phyloP scores from a whole-genome alignment of 2,329 filamentous ascomycete species.

The Catunica adiposa region DNA sequence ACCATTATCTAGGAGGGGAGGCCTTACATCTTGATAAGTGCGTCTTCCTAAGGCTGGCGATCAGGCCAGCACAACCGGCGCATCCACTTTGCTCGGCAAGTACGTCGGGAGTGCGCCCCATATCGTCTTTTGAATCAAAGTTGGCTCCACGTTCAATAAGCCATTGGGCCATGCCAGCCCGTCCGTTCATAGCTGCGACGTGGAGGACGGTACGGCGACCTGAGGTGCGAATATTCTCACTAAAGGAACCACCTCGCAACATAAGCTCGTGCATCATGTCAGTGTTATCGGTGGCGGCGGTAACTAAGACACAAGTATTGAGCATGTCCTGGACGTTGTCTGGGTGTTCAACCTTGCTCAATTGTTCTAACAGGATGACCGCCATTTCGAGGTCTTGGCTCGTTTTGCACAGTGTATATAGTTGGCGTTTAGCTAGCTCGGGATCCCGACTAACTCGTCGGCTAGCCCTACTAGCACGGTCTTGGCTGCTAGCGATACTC shows the following conservation, averaged over 20 bases:
- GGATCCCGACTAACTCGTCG: conserved; percentile 4
- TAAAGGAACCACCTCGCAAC: not conserved
- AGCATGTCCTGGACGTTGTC: not conserved
- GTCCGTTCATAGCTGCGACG: conserved; percentile 1
- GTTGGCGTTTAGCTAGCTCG: not conserved
- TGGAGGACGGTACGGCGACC: conserved; percentile 11
- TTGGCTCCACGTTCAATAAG: conserved; percentile 4
- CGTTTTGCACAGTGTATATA: conserved; percentile 14
- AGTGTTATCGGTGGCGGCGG: conserved; percentile 9
- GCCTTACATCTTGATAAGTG: not conserved
- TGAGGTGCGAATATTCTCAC: not conserved
- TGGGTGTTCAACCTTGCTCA: not conserved
- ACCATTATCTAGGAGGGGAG: not conserved
- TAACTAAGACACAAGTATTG: conserved; percentile 3
- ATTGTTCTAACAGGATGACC: not conserved
- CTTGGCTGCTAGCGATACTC: not conserved
- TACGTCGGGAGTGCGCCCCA: conserved; percentile 4
- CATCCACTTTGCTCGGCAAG: not conserved
- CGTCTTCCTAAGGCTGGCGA: not conserved
- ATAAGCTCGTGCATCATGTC: conserved; percentile 10
- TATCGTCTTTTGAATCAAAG: conserved; percentile 3
- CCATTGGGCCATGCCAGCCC: conserved; percentile 5
- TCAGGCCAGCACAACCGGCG: conserved; percentile 1
- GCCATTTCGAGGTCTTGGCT: conserved; percentile 14
- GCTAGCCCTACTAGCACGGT: conserved; percentile 6